These are phyloP conservation scores for Hylodesmum podocarpum DNA, from an alignment of 306 rosid genomes.

Conservation along the genomic window DNA sequence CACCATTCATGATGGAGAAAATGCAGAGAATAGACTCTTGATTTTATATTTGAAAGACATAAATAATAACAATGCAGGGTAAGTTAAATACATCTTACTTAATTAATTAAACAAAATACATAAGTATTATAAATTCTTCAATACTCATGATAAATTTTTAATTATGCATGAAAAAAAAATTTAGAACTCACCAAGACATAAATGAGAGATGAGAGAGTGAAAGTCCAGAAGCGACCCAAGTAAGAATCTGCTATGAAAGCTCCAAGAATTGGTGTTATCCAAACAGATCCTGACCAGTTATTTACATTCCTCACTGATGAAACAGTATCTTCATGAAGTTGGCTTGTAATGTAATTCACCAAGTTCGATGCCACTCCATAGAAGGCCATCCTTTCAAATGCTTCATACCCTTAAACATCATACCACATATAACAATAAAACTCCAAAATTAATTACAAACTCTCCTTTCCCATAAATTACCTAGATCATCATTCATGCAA, in stretches of 20 bases:
- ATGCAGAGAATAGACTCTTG: neutral
- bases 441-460: no score
- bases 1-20: neutral
- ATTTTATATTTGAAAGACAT: neutral
- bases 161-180: no score
- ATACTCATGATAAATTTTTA: no score
- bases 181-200: slow-evolving; percentile 86
- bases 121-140: no score
- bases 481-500: no score
- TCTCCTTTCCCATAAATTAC: no score
- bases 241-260: slow-evolving; percentile 91
- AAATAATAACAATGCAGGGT: no score
- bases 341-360: slow-evolving; percentile 80
- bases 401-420: slow-evolving; percentile 81
- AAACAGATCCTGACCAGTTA: slow-evolving; percentile 94
- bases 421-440: neutral
- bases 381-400: slow-evolving; percentile 99
- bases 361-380: slow-evolving; percentile 91
- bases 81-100: no score
- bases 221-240: slow-evolving; percentile 98
- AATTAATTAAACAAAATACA: no score
- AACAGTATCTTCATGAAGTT: slow-evolving; percentile 90
- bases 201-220: slow-evolving; percentile 79
- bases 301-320: slow-evolving; percentile 94
- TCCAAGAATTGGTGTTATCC: slow-evolving; percentile 95